Percentiles rank a stretch among this genome's conserved stretches.
These are phyloP conservation scores for Globisporangium alternatum DNA, from an alignment of 352 stramenopile genomes.

Conservation along the genomic window DNA sequence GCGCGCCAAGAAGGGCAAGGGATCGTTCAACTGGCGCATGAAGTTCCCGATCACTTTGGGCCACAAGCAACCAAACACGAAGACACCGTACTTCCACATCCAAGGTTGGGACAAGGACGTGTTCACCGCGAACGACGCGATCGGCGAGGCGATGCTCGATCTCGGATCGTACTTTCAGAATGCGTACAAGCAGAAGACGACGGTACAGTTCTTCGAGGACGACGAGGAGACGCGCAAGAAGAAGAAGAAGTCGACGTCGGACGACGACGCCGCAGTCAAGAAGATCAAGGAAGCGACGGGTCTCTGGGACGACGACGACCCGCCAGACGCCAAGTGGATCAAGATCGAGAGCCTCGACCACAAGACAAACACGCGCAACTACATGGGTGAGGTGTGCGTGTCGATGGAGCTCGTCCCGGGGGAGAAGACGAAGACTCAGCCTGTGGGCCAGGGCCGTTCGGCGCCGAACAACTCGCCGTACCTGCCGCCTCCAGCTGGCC, in stretches of 20 bases:
- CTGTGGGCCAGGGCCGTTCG: slow-evolving; percentile 78
- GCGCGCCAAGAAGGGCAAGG: slow-evolving; percentile 92
- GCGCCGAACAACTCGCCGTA: slow-evolving; percentile 93
- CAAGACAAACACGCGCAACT: slow-evolving; percentile 75
- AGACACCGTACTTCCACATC: slow-evolving; percentile 92
- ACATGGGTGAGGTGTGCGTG: slow-evolving; percentile 86
- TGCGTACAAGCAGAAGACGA: slow-evolving; percentile 75
- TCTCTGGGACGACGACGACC: slow-evolving; percentile 81
- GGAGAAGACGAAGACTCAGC: slow-evolving; percentile 77
- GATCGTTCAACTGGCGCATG: slow-evolving; percentile 94
- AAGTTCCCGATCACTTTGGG: slow-evolving; percentile 90
- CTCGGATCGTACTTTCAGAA: slow-evolving; percentile 68
- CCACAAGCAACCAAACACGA: slow-evolving; percentile 83
- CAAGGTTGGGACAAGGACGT: slow-evolving; percentile 95
- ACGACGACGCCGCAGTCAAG: slow-evolving; percentile 74
- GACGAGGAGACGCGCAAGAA: slow-evolving; percentile 70
- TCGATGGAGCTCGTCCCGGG: slow-evolving; percentile 87
- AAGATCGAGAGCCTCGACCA: slow-evolving; percentile 81
- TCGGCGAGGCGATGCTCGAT: slow-evolving; percentile 85
- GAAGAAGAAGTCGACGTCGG: slow-evolving; percentile 73
- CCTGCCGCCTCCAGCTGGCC: slow-evolving; percentile 84
- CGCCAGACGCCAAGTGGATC: slow-evolving; percentile 80
- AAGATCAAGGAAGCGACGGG: slow-evolving; percentile 84
- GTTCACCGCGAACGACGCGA: slow-evolving; percentile 90
- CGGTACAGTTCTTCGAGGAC: slow-evolving; percentile 82